These are phyloP conservation scores for Eucalyptus coolabah DNA, from an alignment of 345 rosid genomes.

Conservation along the genomic window DNA sequence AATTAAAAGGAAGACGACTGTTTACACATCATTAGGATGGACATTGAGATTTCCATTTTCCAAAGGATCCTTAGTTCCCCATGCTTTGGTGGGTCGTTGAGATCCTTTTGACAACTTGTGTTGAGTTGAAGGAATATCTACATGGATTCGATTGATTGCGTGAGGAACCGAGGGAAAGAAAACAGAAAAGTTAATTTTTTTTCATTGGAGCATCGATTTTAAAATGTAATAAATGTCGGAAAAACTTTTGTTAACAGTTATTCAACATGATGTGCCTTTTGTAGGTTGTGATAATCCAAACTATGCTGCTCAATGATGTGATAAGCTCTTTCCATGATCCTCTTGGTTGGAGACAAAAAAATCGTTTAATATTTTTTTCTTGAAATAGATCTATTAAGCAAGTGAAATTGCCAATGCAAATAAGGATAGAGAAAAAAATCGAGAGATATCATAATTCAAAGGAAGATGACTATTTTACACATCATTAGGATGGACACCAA, in stretches of 20 bases:
- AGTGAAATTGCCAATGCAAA: not conserved
- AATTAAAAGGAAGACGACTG: not conserved
- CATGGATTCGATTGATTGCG: not conserved
- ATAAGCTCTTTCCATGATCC: not conserved
- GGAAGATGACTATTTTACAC: not conserved
- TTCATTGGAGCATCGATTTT: not conserved
- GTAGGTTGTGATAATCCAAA: not conserved
- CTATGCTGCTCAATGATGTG: not conserved
- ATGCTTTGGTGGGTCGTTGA: not conserved
- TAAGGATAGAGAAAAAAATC: not conserved
- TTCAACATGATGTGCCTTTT: not conserved
- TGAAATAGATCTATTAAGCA: not conserved
- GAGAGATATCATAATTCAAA: not conserved
- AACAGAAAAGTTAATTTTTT: not conserved
- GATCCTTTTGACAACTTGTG: not conserved
- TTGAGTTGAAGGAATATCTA: not conserved
- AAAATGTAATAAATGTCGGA: not conserved
- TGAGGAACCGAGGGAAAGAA: not conserved
- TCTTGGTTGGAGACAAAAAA: not conserved
- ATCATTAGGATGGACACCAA: not conserved
- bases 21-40: not conserved
- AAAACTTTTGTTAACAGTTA: not conserved
- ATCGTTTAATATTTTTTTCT: not conserved
- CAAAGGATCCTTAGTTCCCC: not conserved
- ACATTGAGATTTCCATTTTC: not conserved